Percentiles rank a stretch among this genome's conserved stretches.
Conservation (phyloP, 2,329 filamentous ascomycete genomes). For the Microdochium trichocladiopsis region DNA sequence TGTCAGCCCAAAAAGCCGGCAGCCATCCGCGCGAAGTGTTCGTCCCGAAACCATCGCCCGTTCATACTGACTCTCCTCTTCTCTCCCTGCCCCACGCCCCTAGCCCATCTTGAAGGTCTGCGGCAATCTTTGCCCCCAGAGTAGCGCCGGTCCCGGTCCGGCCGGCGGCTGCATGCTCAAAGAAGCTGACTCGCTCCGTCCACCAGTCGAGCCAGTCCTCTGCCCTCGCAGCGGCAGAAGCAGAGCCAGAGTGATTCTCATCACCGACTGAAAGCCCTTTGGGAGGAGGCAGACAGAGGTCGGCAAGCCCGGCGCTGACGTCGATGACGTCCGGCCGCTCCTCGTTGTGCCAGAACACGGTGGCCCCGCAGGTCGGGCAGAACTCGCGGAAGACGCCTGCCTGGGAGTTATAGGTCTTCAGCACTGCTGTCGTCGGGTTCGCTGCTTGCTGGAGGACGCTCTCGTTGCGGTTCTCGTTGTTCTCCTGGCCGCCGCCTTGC, state of each 20-base stretch:
- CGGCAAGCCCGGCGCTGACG: slow-evolving; percentile 54
- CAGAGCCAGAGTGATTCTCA: slow-evolving; percentile 6
- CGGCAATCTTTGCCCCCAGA: neutral
- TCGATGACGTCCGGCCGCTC: slow-evolving; percentile 50
- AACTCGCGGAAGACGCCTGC: slow-evolving; percentile 50
- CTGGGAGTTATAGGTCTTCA: slow-evolving; percentile 48
- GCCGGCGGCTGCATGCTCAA: slow-evolving; percentile 37
- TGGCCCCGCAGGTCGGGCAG: slow-evolving; percentile 55
- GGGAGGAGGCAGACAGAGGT: slow-evolving; percentile 5
- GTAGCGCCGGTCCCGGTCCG: slow-evolving; percentile 14
- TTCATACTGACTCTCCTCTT: neutral
- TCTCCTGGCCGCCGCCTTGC: neutral
- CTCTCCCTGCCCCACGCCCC: neutral
- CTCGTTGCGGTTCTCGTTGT: neutral
- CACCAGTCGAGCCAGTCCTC: slow-evolving; percentile 58
- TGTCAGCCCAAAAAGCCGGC: no score
- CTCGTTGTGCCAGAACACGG: slow-evolving; percentile 53
- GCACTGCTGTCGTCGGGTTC: slow-evolving; percentile 9
- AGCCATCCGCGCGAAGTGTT: neutral
- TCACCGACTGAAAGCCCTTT: neutral
- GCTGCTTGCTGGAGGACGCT: neutral
- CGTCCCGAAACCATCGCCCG: neutral
- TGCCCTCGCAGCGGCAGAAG: slow-evolving; percentile 43
- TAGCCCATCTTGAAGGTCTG: neutral
- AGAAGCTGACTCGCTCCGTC: slow-evolving; percentile 48